Base-by-base conservation (phyloP, 2,329 filamentous ascomycete species). In the Pezicula carpinea region DNA sequence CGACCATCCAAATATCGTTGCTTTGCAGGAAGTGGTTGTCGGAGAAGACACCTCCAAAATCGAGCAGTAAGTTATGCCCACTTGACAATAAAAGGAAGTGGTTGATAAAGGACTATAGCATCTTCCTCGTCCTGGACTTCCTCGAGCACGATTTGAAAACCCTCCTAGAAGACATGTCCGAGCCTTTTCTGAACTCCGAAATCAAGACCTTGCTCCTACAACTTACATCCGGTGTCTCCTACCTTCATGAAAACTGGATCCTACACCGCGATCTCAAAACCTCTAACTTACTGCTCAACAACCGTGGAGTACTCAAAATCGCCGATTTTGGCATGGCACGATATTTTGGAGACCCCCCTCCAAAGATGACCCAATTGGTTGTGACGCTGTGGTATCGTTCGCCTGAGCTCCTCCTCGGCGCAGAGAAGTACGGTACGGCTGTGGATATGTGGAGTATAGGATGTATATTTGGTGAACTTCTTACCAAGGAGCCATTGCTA, bases 291-390 rank as follows among this genome's bases (percentile, higher is more conserved):
- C 82, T 99, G 39, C 85, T 99, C 69, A 95, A 89, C 72, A 97
- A 97, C 72, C 87, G 90, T 39, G 93, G 93, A 39, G 84, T 87
- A 65, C 84, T 99, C 67, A 96, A 96, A 68, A 85, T 99, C 54
- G 93, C 93, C 50, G 93, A 99, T 69, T 99, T 99, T 64, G 93
- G 93, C 66, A 96, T 99, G 89, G 92, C 93, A 3, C 81, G 93
- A 22, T 93, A 93, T 69, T 87, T 87, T 47, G 87, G 87, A 43
- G 82, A 89, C 57, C 90, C 92, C 4, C 75, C 83, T 1, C 77
- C 83, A 1, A 85, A 87, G 53, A 77, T 97, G 50, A 97, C 93
- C 2, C 87, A 92, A 63, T 80, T 97, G 39, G 93, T 99, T 52
- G 92, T 97, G 15, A 99, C 93, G 6, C 78, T 99, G 6, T 99